Percentiles rank a stretch among this genome's conserved stretches.
These are phyloP conservation scores for Puccinia triticina DNA, from an alignment of 1,284 basidiomycete species.

Conservation along the genomic window DNA sequence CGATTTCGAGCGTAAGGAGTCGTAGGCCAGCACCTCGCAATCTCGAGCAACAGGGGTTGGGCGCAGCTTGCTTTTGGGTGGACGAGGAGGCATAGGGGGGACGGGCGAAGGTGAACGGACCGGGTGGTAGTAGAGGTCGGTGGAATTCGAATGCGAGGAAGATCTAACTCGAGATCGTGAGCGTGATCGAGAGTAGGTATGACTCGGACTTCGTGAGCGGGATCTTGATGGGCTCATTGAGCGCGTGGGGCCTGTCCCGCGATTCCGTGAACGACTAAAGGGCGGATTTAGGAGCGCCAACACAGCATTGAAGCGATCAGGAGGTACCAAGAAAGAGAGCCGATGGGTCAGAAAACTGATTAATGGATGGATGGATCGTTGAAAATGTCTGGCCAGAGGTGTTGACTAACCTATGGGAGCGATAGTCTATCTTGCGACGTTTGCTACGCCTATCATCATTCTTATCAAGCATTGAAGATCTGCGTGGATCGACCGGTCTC, in stretches of 20 bases:
- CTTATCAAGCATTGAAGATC: conserved; percentile 5
- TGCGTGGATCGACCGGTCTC: conserved; percentile 12
- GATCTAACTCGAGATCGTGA: conserved; percentile 25
- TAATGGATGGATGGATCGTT: neutral
- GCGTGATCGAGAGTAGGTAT: conserved; percentile 29
- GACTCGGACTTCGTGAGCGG: conserved; percentile 19
- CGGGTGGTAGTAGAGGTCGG: conserved; percentile 1
- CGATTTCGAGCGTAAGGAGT: conserved; percentile 36
- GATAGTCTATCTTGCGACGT: conserved; percentile 29
- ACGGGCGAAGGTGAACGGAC: conserved; percentile 42
- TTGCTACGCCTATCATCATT: conserved; percentile 2
- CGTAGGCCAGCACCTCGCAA: conserved; percentile 12
- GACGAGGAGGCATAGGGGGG: conserved; percentile 41
- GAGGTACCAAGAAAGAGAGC: neutral
- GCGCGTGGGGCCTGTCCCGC: conserved; percentile 5
- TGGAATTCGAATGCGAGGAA: conserved; percentile 26
- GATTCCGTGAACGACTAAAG: conserved; percentile 20
- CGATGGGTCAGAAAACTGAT: neutral
- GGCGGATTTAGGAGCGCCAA: neutral
- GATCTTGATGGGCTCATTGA: conserved; percentile 13
- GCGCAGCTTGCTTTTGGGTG: conserved; percentile 36
- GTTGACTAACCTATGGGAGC: conserved; percentile 23
- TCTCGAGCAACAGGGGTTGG: conserved; percentile 10
- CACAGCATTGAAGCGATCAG: neutral
- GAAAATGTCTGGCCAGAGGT: neutral